These are phyloP conservation scores for Schizopora paradoxa DNA, from an alignment of 1,284 basidiomycete genomes.

Conservation along the genomic window DNA sequence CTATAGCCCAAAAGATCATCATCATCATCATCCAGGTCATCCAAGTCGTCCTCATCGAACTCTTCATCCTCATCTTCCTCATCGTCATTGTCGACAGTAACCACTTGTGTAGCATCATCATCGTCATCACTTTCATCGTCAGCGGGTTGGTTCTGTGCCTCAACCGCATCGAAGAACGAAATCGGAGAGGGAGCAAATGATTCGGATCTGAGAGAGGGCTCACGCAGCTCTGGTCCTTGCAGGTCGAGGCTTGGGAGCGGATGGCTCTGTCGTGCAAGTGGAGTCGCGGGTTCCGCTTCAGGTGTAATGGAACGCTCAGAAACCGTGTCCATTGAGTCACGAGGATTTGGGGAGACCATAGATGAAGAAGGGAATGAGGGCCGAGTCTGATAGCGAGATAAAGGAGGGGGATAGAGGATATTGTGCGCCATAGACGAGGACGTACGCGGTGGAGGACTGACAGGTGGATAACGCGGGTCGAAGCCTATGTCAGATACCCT, in stretches of 20 bases:
- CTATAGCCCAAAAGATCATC: constrained; percentile 13
- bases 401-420: constrained; percentile 19
- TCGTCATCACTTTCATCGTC: constrained; percentile 60
- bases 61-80: constrained; percentile 27
- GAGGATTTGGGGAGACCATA: constrained; percentile 18
- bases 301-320: neutral
- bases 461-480: constrained; percentile 32
- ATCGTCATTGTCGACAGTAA: too few species aligned
- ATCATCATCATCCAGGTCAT: constrained; percentile 2
- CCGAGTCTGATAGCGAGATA: constrained; percentile 15
- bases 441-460: constrained; percentile 51
- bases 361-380: constrained; percentile 25
- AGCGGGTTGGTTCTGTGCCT: constrained; percentile 62
- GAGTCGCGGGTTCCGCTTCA: constrained; percentile 8
- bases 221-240: too few species aligned
- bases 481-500: constrained; percentile 43
- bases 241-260: too few species aligned
- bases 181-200: constrained; percentile 53
- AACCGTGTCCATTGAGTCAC: neutral
- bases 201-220: constrained; percentile 51
- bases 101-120: too few species aligned
- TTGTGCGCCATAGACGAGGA: constrained; percentile 30
- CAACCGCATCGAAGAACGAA: constrained; percentile 70
- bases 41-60: constrained; percentile 17
- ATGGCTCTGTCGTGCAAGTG: neutral